These are phyloP conservation scores for Penicillium digitatum DNA, from an alignment of 2,329 filamentous ascomycete species.

Conservation along the genomic window DNA sequence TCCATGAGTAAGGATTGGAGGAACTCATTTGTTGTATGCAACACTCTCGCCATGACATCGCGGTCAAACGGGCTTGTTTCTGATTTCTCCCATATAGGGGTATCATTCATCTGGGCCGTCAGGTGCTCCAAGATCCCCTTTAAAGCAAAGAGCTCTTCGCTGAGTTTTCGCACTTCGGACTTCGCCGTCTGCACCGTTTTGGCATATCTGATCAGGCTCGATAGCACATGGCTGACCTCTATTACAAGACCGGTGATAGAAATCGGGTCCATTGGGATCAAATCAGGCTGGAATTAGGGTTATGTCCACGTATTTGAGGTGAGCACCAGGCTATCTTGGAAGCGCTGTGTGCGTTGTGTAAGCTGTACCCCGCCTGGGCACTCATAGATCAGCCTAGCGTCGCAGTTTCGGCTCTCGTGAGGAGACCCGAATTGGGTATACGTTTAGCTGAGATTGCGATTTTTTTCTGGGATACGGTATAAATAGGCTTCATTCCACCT, in stretches of 20 bases:
- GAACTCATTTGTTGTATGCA: constrained; percentile 15
- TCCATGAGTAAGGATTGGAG: constrained; percentile 11
- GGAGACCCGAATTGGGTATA: neutral
- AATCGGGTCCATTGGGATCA: constrained; percentile 15
- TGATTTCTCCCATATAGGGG: neutral
- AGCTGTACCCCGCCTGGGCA: constrained; percentile 2
- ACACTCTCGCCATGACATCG: constrained; percentile 10
- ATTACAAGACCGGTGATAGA: constrained; percentile 17
- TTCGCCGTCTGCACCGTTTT: constrained; percentile 15
- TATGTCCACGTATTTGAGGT: neutral
- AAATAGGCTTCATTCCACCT: neutral
- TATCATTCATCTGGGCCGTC: constrained; percentile 1
- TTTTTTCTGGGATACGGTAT: neutral
- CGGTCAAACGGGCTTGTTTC: constrained; percentile 9
- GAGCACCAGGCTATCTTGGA: neutral
- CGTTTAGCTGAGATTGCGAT: neutral
- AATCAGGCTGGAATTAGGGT: neutral
- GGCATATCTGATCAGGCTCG: constrained; percentile 16
- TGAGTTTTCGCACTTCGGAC: constrained; percentile 17
- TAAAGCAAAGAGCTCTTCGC: constrained; percentile 20
- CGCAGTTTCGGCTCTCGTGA: neutral
- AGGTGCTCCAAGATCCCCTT: constrained; percentile 19
- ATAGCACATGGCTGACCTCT: constrained; percentile 15
- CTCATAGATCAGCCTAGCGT: neutral
- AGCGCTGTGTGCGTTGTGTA: neutral